Evolutionary conservation across 202 grass and related monocot species (phyloP).

Genomic region (Schoenoplectus triqueter): DNA sequence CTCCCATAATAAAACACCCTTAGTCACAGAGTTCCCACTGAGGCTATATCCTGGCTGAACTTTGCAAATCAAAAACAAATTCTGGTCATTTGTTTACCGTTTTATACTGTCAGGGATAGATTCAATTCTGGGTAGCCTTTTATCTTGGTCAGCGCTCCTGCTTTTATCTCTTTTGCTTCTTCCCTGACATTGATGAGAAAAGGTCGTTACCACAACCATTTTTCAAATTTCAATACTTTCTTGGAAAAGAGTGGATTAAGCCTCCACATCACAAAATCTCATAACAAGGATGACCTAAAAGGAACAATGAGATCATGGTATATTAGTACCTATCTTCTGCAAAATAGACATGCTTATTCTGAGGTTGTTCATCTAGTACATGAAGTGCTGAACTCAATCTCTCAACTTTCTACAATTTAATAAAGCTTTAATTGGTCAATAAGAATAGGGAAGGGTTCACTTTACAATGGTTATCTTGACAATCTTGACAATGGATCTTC

Average conservation of each 20-base stretch:
- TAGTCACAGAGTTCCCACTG: background rate
- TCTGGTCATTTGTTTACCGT: slow-evolving; percentile 50
- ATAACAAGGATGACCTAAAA: slow-evolving; percentile 37
- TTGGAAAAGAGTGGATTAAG: background rate
- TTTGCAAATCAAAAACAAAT: slow-evolving; percentile 21
- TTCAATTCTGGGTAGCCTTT: slow-evolving; percentile 42
- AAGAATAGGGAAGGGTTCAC: background rate
- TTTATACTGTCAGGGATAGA: slow-evolving; percentile 72
- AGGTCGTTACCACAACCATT: slow-evolving; percentile 6
- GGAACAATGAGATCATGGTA: background rate
- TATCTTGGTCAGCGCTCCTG: slow-evolving; percentile 52
- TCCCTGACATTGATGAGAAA: slow-evolving; percentile 52
- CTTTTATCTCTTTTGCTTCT: slow-evolving; percentile 85
- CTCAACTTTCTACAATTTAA: slow-evolving; percentile 73
- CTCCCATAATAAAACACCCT: background rate
- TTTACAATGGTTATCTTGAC: too few relatives aligned
- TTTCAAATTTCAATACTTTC: background rate
- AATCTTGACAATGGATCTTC: too few relatives aligned
- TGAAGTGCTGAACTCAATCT: slow-evolving; percentile 80
- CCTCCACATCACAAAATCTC: background rate
- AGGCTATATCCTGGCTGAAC: slow-evolving; percentile 1
- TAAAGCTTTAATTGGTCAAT: background rate
- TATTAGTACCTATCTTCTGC: slow-evolving; percentile 71
- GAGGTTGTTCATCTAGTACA: slow-evolving; percentile 59
- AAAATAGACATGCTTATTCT: slow-evolving; percentile 88